Evolutionary conservation across 805 yeast genomes (phyloP), one percentile per base, ranked within the genome.

Genomic region (Maudiozyma serrabonitensis): DNA sequence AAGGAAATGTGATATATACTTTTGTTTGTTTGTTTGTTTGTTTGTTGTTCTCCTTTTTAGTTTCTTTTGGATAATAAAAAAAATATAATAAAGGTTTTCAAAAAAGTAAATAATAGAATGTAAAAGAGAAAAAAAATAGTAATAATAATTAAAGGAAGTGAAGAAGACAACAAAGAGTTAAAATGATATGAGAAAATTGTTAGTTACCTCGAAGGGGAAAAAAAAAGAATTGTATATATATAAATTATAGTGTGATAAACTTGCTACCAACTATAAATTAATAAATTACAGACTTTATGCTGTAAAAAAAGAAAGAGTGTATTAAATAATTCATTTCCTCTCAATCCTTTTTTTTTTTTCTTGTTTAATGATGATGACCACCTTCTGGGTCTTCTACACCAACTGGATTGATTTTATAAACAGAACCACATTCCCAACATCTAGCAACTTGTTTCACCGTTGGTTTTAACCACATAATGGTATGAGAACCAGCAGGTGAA

Each of bases 401-500:
- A 63, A 90, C 78, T 74, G 82, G 84, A 73, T 89, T 86, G 62
- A 90, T 73, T 65, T 86, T 81, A 78, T 85, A 91, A 59, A 89
- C 95, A 60, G 90, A 84, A 72, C 99, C 99, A 72, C 98, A 91
- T 72, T 93, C 96, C 96, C 96, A 87, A 75, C 97, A 93, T 82
- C 99, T 88, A 59, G 86, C 86, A 54, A 84, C 84, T 71, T 87
- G 75, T 46, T 79, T 86, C 56, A 76, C 79, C 58, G 89, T 84
- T 62, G 95, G 95, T 72, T 81, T 82, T 75, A 90, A 79, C 96
- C 97, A 91, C 83, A 82, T 80, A 58, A 87, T 80, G 62, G 80
- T 82, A 73, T 90, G 98, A 58, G 93, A 83, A 56, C 87, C 95
- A 51, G 89, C 95, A 65, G 95, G 96, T 59, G 87, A 79, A 66